Evolutionary conservation across 140 eudicot species (phyloP).

Genomic region (Senecio squalidus): DNA sequence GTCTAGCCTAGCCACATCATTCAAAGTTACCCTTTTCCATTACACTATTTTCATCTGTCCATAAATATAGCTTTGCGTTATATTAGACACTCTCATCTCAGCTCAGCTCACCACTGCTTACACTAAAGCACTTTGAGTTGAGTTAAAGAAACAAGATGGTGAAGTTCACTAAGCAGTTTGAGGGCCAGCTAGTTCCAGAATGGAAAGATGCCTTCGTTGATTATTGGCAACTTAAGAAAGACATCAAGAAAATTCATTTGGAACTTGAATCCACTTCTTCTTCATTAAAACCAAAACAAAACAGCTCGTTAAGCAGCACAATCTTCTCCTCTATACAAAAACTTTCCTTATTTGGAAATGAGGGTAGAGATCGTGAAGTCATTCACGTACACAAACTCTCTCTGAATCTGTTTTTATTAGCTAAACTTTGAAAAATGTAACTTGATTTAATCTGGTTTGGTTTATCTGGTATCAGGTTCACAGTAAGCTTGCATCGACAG

Average conservation of each 20-base stretch:
- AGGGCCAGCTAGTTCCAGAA: conserved; percentile 90
- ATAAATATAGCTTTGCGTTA: conserved; percentile 54
- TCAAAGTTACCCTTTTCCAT: conserved; percentile 35
- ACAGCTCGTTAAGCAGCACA: conserved; percentile 33
- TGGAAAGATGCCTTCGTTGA: conserved; percentile 99
- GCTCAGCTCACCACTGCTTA: conserved; percentile 29
- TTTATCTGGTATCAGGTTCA: conserved; percentile 58
- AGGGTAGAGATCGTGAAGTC: conserved; percentile 38
- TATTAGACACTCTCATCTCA: conserved; percentile 38
- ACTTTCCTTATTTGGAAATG: conserved; percentile 45
- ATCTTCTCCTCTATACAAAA: conserved; percentile 54
- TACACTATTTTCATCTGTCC: conserved; percentile 40
- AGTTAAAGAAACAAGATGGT: conserved; percentile 46
- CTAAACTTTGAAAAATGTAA: background rate
- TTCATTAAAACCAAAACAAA: conserved; percentile 26
- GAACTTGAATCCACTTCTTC: conserved; percentile 21
- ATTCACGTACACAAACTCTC: conserved; percentile 62
- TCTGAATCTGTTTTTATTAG: background rate
- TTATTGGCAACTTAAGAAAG: conserved; percentile 79
- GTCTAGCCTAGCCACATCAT: conserved; percentile 42
- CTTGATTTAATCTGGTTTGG: conserved; percentile 15
- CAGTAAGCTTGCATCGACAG: conserved; percentile 52
- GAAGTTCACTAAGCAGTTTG: conserved; percentile 90
- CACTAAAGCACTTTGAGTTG: conserved; percentile 1
- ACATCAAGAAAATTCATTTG: conserved; percentile 71